Conservation (phyloP, 1,284 basidiomycete genomes). For the Ceratobasidium sp. region DNA sequence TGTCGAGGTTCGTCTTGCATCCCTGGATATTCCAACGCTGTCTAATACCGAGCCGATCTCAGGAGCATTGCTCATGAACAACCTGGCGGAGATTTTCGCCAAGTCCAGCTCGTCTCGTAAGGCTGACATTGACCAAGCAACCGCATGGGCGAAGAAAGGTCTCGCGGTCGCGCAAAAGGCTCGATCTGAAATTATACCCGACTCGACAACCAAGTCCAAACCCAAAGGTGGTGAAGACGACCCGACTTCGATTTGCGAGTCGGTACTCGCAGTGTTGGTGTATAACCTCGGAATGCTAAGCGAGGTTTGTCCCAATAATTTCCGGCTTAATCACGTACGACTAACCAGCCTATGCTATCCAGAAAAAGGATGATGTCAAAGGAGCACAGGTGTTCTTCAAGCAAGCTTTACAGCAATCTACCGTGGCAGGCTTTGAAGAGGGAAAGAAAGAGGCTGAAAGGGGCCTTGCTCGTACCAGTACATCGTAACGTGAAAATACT, state of each 20-base stretch:
- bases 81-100: constrained; percentile 61
- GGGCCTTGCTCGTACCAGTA: constrained; percentile 25
- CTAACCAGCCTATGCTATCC: neutral
- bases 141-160: constrained; percentile 49
- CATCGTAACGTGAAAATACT: neutral
- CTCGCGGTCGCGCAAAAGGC: constrained; percentile 47
- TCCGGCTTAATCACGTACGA: neutral
- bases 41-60: constrained; percentile 14
- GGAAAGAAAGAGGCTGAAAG: constrained; percentile 26
- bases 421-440: constrained; percentile 23
- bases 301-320: constrained; percentile 24
- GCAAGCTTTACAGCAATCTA: constrained; percentile 22
- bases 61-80: constrained; percentile 81
- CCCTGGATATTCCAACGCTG: neutral
- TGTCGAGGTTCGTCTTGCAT: constrained; percentile 67
- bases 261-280: constrained; percentile 41
- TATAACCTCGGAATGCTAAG: constrained; percentile 49
- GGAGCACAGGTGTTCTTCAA: constrained; percentile 31
- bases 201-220: neutral
- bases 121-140: constrained; percentile 48
- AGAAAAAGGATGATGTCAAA: constrained; percentile 37
- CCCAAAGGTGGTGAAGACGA: constrained; percentile 5
- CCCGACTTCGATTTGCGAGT: constrained; percentile 31
- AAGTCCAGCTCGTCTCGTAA: constrained; percentile 37
- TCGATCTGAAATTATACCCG: constrained; percentile 32